Base-by-base conservation (phyloP, 2,329 filamentous ascomycete species). In the Nemania sp. region DNA sequence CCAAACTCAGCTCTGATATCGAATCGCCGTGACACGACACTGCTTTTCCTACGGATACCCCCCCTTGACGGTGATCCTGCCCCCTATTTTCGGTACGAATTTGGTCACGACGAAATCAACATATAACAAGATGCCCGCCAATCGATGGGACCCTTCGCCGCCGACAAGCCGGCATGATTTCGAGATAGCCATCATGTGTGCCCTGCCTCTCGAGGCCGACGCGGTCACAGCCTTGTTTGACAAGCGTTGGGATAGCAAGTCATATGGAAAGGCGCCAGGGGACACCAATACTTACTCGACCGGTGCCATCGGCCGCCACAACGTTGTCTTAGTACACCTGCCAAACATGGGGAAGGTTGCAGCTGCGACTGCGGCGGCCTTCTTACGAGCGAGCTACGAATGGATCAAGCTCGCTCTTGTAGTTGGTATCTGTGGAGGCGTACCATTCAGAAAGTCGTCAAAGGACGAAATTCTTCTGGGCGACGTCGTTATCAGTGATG, bases 311-410 rank as follows among this genome's bases (percentile, higher is more conserved):
- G 34, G 49, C n/a, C 34, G 17, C 11, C 56, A 53, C 32, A 53
- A 59, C 10, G 34, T 59, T 35, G 56, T 59, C 13, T 11, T 59
- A 2, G 49, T 35, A 21, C 56, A 54, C 13, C 13, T 59, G 43
- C 34, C 42, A 13, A 17, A 32, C 9, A 42, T 53, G 42, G 56
- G 56, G 20, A 53, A 47, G 15, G 37, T 42, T 21, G 17, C 15
- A 2, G 42, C 56, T 12, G 56, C 56, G 10, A 43, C 49, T 3
- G 21, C 20, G 4, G 56, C 56, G 5, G 43, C 34, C 1, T 21
- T 15, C 25, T n/a, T 42, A 2, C 42, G 42, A 5, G 12, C 21
- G 9, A 54, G 49, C n/a, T 59, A 13, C 43, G 6, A 11, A 17
- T 4, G 4, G 1, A 42, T 59, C 10, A 48, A 20, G 7, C 42